Evolutionary conservation across 805 yeast genomes (phyloP), one percentile per base, ranked within the genome.

Genomic region (Yarrowia sp.): DNA sequence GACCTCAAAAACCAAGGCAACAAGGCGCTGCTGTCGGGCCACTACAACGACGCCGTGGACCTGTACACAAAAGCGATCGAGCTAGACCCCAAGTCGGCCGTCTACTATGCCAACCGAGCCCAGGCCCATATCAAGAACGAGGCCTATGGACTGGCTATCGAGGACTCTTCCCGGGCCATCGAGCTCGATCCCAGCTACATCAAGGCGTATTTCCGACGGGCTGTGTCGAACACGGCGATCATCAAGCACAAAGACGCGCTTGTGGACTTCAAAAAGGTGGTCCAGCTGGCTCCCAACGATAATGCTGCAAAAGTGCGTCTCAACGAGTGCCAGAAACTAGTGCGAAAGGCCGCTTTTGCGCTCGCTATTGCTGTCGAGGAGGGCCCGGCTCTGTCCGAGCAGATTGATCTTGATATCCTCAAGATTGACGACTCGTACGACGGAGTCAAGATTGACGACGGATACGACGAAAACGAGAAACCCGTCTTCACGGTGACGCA

Each of bases 171-270:
- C 42, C 79, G 80, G 53, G 91, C 98, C 1, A 82, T 95, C 53
- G 84, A 82, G 59, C 74, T 88, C 10, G 92, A 94, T 75, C 84
- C 87, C 0, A 75, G 80, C 19, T 89, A 91, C 74, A 79, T 87
- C 43, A 94, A 94, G 78, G 92, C 92, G 0, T 90, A 91, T 76
- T 95, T 91, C 76, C 84, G 99, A 72, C 84, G 97, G 72, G 98
- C 97, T 0, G 85, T 90, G 12, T 89, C 98, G 0, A 78, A 87
- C 71, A 85, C 87, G 77, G 96, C 97, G 10, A 83, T 92, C 58
- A 78, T 92, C 72, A 85, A 90, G 71, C 89, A 92, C 75, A 87
- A 87, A 74, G 88, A 86, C 69, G 93, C 98, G 0, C 84, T 86
- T 71, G 81, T 76, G 50, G 96, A 90, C 77, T 87, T 92, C 75